phyloP scores from a whole-genome alignment of 345 rosid species.

The Aethionema arabicum region DNA sequence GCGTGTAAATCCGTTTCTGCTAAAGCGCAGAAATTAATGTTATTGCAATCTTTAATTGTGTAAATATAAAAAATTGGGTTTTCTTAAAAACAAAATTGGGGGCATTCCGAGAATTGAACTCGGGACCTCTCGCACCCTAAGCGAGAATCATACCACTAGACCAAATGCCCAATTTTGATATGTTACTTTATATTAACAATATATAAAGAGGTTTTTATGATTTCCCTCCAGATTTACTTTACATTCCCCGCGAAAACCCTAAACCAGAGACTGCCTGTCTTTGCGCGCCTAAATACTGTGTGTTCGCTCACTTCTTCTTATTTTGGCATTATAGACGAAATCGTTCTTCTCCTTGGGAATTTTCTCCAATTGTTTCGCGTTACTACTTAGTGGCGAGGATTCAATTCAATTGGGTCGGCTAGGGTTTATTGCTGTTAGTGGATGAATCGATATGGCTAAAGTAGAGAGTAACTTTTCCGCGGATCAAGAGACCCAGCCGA shows the following conservation, averaged over 20 bases:
- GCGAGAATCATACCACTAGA: slow-evolving; percentile 93
- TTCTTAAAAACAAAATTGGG: slow-evolving; percentile 32
- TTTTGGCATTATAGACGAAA: slow-evolving; percentile 2
- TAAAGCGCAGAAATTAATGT: not conserved
- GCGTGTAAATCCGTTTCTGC: too few relatives aligned
- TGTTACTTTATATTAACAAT: rapidly evolving
- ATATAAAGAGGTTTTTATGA: not conserved
- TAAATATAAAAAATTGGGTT: too few relatives aligned
- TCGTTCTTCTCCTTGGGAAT: not conserved
- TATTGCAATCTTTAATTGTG: too few relatives aligned
- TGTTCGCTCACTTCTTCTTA: slow-evolving; percentile 13
- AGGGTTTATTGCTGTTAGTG: not conserved
- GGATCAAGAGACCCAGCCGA: slow-evolving; percentile 38
- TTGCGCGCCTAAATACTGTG: slow-evolving; percentile 27
- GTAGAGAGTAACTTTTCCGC: slow-evolving; percentile 6
- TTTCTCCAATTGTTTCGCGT: not conserved
- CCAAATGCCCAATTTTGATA: slow-evolving; percentile 57
- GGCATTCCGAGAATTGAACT: slow-evolving; percentile 80
- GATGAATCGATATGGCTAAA: slow-evolving; percentile 38
- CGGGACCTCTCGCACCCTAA: slow-evolving; percentile 88
- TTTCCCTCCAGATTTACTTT: slow-evolving; percentile 26
- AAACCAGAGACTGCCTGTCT: slow-evolving; percentile 28
- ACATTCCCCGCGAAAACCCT: slow-evolving; percentile 31
- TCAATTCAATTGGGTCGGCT: slow-evolving; percentile 13
- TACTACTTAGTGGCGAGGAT: not conserved